Conservation (phyloP, 352 stramenopile species). For the Globisporangium canariense region DNA sequence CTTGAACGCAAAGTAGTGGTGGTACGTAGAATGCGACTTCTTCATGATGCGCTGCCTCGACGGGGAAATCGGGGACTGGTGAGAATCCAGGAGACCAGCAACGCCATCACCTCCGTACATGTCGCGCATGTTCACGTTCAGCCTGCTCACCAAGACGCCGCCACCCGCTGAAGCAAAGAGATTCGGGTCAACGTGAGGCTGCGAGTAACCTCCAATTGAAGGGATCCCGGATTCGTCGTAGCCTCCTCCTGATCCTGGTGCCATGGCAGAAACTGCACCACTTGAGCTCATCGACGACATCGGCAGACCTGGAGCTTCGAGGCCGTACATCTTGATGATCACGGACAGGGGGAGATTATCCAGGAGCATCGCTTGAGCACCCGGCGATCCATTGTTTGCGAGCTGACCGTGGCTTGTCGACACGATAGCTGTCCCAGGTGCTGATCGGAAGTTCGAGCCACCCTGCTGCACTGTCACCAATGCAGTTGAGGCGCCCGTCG, state of each 20-base stretch:
- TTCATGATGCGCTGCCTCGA: conserved; percentile 58
- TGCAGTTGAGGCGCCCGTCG: conserved; percentile 29
- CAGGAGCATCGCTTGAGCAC: conserved; percentile 24
- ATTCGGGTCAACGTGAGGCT: conserved; percentile 44
- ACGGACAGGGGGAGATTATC: conserved; percentile 74
- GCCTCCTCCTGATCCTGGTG: neutral
- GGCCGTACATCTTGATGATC: conserved; percentile 83
- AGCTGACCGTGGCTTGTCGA: conserved; percentile 18
- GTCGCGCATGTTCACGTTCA: conserved; percentile 79
- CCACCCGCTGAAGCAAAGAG: conserved; percentile 54
- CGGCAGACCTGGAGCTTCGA: conserved; percentile 66
- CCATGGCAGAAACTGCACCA: conserved; percentile 4
- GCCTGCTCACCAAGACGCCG: conserved; percentile 70
- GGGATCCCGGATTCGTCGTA: conserved; percentile 16
- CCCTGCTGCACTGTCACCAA: conserved; percentile 30
- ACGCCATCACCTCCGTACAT: conserved; percentile 73
- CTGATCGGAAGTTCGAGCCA: conserved; percentile 24
- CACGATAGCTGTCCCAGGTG: conserved; percentile 14
- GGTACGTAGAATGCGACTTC: conserved; percentile 58
- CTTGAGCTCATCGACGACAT: conserved; percentile 30
- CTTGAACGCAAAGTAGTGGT: conserved; percentile 75
- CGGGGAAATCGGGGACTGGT: conserved; percentile 48
- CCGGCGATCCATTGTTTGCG: conserved; percentile 15
- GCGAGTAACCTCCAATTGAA: conserved; percentile 1
- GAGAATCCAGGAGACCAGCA: conserved; percentile 50